Percentiles rank a stretch among this genome's conserved stretches.
Conservation (phyloP, 2,329 filamentous ascomycete genomes). For the Neofusicoccum laricinum region DNA sequence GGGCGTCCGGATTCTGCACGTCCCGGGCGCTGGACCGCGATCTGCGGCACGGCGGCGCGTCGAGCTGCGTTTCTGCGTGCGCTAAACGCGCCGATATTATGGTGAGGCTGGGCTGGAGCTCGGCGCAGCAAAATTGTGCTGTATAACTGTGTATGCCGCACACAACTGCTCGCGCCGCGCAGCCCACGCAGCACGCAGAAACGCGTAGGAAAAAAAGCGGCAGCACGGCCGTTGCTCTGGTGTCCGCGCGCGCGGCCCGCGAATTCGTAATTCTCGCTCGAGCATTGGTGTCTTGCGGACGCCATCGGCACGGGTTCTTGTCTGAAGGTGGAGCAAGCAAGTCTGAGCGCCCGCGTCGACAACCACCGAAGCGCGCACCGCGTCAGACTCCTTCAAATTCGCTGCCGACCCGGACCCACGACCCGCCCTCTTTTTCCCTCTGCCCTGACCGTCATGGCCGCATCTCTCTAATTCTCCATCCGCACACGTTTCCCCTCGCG, state of each 20-base stretch:
- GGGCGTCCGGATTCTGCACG: constrained; percentile 1
- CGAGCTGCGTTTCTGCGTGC: background rate
- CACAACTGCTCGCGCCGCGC: background rate
- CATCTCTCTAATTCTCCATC: constrained; percentile 14
- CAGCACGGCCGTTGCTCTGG: background rate
- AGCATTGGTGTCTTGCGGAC: background rate
- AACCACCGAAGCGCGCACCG: constrained; percentile 16
- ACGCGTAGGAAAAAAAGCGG: background rate
- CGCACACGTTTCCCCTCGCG: constrained; percentile 21
- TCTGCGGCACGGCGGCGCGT: background rate
- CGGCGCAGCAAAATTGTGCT: background rate
- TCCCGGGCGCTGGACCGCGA: background rate
- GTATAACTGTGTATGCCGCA: background rate
- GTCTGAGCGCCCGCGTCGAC: constrained; percentile 14
- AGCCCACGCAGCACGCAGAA: background rate
- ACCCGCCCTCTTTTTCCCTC: constrained; percentile 24
- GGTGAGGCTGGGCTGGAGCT: background rate
- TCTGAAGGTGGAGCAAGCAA: constrained; percentile 4
- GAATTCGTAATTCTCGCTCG: background rate
- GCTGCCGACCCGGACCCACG: constrained; percentile 32
- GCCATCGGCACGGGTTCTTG: constrained; percentile 9
- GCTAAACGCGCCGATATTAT: constrained; percentile 8
- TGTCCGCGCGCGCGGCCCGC: background rate
- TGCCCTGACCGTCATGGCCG: constrained; percentile 16
- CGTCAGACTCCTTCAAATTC: constrained; percentile 28